These are phyloP conservation scores for Hygrophoropsis aurantiaca DNA, from an alignment of 768 basidiomycete genomes.

Conservation along the genomic window DNA sequence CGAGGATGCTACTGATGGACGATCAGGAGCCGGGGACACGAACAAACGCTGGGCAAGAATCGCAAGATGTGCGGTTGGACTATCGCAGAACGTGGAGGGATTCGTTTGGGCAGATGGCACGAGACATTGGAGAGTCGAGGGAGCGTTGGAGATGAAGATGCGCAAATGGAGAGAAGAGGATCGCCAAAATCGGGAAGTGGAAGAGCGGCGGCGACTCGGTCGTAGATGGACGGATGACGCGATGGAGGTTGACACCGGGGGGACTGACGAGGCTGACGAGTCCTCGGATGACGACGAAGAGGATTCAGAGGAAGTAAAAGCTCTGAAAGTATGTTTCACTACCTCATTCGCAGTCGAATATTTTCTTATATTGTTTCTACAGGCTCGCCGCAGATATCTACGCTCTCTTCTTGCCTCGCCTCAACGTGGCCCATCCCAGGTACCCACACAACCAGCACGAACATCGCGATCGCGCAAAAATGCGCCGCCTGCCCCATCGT, in stretches of 20 bases:
- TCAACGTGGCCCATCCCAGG: conserved; percentile 30
- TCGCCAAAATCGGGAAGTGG: conserved; percentile 60
- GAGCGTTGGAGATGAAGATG: conserved; percentile 66
- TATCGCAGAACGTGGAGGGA: conserved; percentile 73
- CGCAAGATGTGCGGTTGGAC: conserved; percentile 57
- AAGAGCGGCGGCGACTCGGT: conserved; percentile 63
- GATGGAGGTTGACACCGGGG: conserved; percentile 67
- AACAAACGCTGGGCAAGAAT: conserved; percentile 74
- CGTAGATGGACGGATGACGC: conserved; percentile 64
- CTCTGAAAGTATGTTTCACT: conserved; percentile 63
- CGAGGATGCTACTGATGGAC: conserved; percentile 31
- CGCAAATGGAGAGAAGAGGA: conserved; percentile 71
- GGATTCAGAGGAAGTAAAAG: conserved; percentile 72
- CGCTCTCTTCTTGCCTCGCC: conserved; percentile 59
- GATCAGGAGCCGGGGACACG: conserved; percentile 33
- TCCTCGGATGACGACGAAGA: conserved; percentile 57
- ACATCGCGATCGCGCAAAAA: conserved; percentile 27
- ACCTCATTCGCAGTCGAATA: conserved; percentile 2
- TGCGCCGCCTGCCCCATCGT: conserved; percentile 35
- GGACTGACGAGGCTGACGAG: conserved; percentile 44
- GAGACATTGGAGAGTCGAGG: conserved; percentile 63
- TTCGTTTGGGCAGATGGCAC: conserved; percentile 65
- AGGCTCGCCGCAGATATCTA: conserved; percentile 78
- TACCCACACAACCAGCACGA: conserved; percentile 26
- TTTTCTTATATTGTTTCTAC: conserved; percentile 8